phyloP scores from a whole-genome alignment of 2,329 filamentous ascomycete genomes.

The Balansia obtecta region DNA sequence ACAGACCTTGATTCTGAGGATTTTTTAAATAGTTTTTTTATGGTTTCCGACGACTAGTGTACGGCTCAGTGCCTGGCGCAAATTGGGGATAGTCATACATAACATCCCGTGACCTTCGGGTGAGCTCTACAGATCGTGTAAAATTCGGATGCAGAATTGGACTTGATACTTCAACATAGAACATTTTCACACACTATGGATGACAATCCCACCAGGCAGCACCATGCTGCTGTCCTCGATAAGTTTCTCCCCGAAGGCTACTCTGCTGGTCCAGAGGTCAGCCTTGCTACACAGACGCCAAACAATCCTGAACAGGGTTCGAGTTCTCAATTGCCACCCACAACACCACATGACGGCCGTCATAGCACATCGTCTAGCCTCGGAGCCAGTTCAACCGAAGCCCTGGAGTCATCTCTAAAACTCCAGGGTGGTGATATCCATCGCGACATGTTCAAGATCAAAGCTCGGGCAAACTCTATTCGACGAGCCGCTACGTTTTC shows the following conservation, averaged over 20 bases:
- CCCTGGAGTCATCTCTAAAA: constrained; percentile 49
- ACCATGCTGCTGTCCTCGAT: constrained; percentile 24
- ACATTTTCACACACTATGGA: constrained; percentile 15
- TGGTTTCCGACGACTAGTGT: too few species aligned
- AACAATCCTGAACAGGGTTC: background rate
- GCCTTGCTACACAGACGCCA: constrained; percentile 11
- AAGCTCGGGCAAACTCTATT: constrained; percentile 38
- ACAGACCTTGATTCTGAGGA: too few species aligned
- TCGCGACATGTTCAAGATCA: constrained; percentile 64
- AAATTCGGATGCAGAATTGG: background rate
- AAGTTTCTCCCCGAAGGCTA: constrained; percentile 27
- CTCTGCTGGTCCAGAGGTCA: constrained; percentile 26
- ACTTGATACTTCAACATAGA: background rate
- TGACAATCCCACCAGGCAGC: constrained; percentile 16
- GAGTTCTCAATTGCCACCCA: background rate
- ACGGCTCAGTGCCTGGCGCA: too few species aligned
- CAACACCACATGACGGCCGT: background rate
- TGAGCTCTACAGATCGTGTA: background rate
- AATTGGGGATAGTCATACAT: too few species aligned
- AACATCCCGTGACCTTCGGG: too few species aligned
- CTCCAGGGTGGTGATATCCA: constrained; percentile 70
- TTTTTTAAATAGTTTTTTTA: too few species aligned
- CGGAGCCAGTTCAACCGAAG: constrained; percentile 23
- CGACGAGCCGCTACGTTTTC: constrained; percentile 58
- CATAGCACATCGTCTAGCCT: background rate